Percentiles rank a stretch among this genome's conserved stretches.
Conservation (phyloP, 1,284 basidiomycete species). For the Rugosomyces carneus region DNA sequence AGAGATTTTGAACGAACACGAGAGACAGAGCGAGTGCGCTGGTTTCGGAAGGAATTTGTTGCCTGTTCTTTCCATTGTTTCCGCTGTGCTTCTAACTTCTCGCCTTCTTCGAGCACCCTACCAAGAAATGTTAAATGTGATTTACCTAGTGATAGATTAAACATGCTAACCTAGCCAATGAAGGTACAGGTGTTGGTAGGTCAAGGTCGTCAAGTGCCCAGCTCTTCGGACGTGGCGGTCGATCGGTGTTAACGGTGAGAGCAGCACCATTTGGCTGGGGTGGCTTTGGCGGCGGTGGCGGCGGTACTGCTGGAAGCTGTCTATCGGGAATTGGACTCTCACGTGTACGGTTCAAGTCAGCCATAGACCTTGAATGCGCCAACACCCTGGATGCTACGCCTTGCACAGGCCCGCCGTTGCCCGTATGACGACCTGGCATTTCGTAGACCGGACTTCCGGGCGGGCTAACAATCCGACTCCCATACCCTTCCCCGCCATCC, state of each 20-base stretch:
- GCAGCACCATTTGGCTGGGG: not conserved
- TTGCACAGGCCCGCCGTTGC: slow-evolving; percentile 13
- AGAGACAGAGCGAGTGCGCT: slow-evolving; percentile 52
- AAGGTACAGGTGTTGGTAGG: slow-evolving; percentile 53
- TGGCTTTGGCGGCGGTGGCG: not conserved
- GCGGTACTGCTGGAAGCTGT: not conserved
- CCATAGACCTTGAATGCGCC: slow-evolving; percentile 42
- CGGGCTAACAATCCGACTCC: slow-evolving; percentile 42
- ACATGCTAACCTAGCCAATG: slow-evolving; percentile 48
- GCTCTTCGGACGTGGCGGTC: slow-evolving; percentile 38
- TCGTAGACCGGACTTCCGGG: slow-evolving; percentile 37
- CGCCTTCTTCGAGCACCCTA: slow-evolving; percentile 63
- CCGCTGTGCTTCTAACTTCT: slow-evolving; percentile 53
- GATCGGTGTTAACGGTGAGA: not conserved
- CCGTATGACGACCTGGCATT: slow-evolving; percentile 16
- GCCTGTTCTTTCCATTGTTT: slow-evolving; percentile 61
- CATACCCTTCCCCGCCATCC: slow-evolving; percentile 1
- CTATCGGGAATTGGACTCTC: not conserved
- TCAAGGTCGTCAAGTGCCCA: slow-evolving; percentile 55
- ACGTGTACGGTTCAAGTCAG: slow-evolving; percentile 22
- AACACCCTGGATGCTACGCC: slow-evolving; percentile 32
- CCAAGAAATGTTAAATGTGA: slow-evolving; percentile 4
- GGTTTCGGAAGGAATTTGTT: slow-evolving; percentile 57
- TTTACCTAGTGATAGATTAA: slow-evolving; percentile 7
- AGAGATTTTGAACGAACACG: slow-evolving; percentile 59